Conservation (phyloP, 2,329 filamentous ascomycete species). For the Diaporthe vexans region DNA sequence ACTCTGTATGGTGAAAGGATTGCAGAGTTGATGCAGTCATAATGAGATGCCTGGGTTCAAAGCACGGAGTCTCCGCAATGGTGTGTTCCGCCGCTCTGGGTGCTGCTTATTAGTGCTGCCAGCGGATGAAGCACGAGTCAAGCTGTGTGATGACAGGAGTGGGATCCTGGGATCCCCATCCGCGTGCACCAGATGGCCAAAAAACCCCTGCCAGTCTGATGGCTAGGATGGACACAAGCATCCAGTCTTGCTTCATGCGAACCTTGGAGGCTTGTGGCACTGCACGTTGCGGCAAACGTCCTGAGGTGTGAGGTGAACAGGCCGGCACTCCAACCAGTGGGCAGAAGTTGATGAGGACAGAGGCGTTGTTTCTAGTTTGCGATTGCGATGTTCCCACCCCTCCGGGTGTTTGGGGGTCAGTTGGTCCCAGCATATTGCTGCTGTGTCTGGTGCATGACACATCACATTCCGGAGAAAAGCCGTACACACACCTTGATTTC, state of each 20-base stretch:
- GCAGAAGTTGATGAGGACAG: neutral
- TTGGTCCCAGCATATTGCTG: slow-evolving; percentile 14
- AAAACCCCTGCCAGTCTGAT: neutral
- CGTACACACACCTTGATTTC: slow-evolving; percentile 9
- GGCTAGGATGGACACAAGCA: neutral
- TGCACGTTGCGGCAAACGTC: neutral
- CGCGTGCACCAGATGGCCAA: slow-evolving; percentile 7
- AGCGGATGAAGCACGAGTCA: slow-evolving; percentile 25
- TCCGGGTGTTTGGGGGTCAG: neutral
- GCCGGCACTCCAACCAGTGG: neutral
- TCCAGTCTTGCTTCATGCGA: neutral
- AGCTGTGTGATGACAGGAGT: slow-evolving; percentile 21
- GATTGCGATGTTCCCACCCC: neutral
- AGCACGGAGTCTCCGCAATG: neutral
- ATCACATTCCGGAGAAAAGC: slow-evolving; percentile 31
- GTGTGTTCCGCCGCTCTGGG: slow-evolving; percentile 4
- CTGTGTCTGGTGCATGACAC: slow-evolving; percentile 22
- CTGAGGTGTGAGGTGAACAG: neutral
- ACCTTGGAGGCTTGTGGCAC: neutral
- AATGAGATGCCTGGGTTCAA: neutral
- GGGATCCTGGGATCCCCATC: slow-evolving; percentile 11
- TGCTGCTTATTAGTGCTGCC: slow-evolving; percentile 5
- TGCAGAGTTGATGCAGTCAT: neutral
- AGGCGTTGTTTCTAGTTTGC: neutral
- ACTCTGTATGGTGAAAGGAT: neutral